Percentiles rank a stretch among this genome's conserved stretches.
These are phyloP conservation scores for Candida sonorensis DNA, from an alignment of 805 yeast genomes.

Conservation along the genomic window DNA sequence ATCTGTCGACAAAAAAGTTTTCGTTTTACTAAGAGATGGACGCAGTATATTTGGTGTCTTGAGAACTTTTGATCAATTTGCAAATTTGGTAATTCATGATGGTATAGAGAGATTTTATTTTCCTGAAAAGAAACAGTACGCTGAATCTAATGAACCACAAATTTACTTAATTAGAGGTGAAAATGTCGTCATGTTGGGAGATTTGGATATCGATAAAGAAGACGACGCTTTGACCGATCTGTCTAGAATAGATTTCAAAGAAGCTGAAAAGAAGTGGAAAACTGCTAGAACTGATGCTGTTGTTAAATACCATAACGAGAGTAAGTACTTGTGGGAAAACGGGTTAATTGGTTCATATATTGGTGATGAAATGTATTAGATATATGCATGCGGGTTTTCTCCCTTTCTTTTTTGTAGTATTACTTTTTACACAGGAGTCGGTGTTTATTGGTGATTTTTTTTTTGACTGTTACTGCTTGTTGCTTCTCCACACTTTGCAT, in stretches of 20 bases:
- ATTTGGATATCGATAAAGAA: slow-evolving; percentile 82
- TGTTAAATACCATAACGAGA: slow-evolving; percentile 12
- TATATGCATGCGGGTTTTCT: too few relatives aligned
- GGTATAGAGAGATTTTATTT: slow-evolving; percentile 79
- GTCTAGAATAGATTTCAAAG: slow-evolving; percentile 50
- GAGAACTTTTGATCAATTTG: slow-evolving; percentile 93
- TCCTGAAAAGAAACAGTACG: slow-evolving; percentile 44
- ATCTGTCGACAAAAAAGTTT: slow-evolving; percentile 71
- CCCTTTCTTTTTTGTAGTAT: too few relatives aligned
- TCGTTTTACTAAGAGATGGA: slow-evolving; percentile 86
- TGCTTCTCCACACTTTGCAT: too few relatives aligned
- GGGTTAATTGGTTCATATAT: slow-evolving; percentile 17
- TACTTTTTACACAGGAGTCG: slow-evolving; percentile 1
- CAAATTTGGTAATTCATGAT: slow-evolving; percentile 88
- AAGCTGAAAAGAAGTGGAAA: slow-evolving; percentile 42
- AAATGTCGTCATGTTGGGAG: slow-evolving; percentile 90
- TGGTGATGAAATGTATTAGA: slow-evolving; percentile 14
- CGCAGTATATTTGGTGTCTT: slow-evolving; percentile 80
- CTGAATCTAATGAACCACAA: slow-evolving; percentile 57
- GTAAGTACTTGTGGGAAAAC: slow-evolving; percentile 9
- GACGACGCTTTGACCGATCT: slow-evolving; percentile 57
- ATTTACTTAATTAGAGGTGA: slow-evolving; percentile 92
- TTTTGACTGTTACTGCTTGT: too few relatives aligned
- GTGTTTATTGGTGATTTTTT: too few relatives aligned
- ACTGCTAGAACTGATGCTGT: slow-evolving; percentile 7